Percentiles rank a stretch among this genome's conserved stretches.
Evolutionary conservation across 805 yeast species (phyloP).

Genomic region (Lipomyces orientalis): DNA sequence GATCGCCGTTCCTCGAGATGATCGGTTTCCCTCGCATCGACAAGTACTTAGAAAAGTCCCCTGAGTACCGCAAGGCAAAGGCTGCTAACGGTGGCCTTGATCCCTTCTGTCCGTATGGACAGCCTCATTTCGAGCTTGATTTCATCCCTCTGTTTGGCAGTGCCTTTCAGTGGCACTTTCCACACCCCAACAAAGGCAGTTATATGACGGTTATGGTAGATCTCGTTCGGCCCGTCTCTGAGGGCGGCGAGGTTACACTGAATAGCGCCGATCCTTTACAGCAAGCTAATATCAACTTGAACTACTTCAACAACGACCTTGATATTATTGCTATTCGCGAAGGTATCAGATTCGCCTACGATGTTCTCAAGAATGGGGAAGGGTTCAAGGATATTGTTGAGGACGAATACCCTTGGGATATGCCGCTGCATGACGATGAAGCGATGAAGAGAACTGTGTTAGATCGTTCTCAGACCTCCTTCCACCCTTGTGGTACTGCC

Average conservation of each 20-base stretch:
- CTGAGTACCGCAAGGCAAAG: constrained; percentile 34
- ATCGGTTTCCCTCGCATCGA: constrained; percentile 43
- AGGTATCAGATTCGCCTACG: constrained; percentile 45
- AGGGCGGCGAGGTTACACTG: constrained; percentile 42
- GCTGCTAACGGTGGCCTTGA: constrained; percentile 43
- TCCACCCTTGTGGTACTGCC: constrained; percentile 47
- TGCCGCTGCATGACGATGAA: constrained; percentile 44
- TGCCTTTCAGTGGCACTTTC: constrained; percentile 45
- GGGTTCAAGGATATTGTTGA: constrained; percentile 45
- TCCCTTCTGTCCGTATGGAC: constrained; percentile 43
- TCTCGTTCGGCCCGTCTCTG: constrained; percentile 44
- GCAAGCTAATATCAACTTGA: constrained; percentile 43
- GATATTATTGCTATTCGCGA: constrained; percentile 46
- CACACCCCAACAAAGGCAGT: constrained; percentile 41
- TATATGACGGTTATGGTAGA: constrained; percentile 43
- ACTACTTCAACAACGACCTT: constrained; percentile 44
- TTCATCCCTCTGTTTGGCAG: constrained; percentile 42
- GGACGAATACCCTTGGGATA: constrained; percentile 45
- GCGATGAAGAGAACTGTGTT: constrained; percentile 45
- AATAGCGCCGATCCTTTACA: constrained; percentile 41
- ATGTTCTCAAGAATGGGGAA: constrained; percentile 43
- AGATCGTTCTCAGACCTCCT: constrained; percentile 46
- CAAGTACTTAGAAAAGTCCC: constrained; percentile 41
- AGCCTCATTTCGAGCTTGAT: constrained; percentile 44
- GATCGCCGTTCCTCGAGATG: constrained; percentile 37